Evolutionary conservation across 352 stramenopile genomes (phyloP).

Genomic region (Phytophthora sansomeana): DNA sequence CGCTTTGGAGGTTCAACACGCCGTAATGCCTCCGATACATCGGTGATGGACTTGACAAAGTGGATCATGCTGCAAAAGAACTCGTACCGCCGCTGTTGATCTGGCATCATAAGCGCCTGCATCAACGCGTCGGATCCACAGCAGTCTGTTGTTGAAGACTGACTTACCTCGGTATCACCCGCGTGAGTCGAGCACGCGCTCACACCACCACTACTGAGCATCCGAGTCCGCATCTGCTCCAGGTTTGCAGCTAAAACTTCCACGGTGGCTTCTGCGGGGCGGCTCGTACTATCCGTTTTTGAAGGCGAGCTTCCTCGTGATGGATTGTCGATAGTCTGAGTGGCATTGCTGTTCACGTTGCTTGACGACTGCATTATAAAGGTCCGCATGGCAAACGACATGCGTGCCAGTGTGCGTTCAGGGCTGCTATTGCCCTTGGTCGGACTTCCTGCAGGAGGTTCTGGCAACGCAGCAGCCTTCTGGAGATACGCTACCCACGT

Average conservation of each 20-base stretch:
- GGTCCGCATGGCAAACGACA: conserved; percentile 80
- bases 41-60: conserved; percentile 86
- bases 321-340: conserved; percentile 17
- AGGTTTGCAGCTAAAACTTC: conserved; percentile 25
- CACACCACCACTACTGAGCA: conserved; percentile 34
- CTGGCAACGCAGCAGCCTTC: conserved; percentile 52
- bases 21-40: conserved; percentile 77
- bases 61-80: conserved; percentile 86
- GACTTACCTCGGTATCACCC: conserved; percentile 41
- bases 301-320: conserved; percentile 13
- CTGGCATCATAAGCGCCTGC: conserved; percentile 41
- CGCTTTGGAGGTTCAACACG: conserved; percentile 71
- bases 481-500: conserved; percentile 69
- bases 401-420: conserved; percentile 60
- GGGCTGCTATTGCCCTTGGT: conserved; percentile 50
- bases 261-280: conserved; percentile 22
- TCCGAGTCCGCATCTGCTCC: conserved; percentile 32
- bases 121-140: conserved; percentile 32
- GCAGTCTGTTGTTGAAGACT: conserved; percentile 39
- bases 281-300: conserved; percentile 25
- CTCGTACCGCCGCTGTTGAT: conserved; percentile 63
- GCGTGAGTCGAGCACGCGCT: conserved; percentile 33
- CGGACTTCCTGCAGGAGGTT: conserved; percentile 52
- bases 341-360: conserved; percentile 20
- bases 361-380: conserved; percentile 72